Percentiles rank a stretch among this genome's conserved stretches.
Conservation (phyloP, 2,329 filamentous ascomycete species). For the Zasmidium angulare region DNA sequence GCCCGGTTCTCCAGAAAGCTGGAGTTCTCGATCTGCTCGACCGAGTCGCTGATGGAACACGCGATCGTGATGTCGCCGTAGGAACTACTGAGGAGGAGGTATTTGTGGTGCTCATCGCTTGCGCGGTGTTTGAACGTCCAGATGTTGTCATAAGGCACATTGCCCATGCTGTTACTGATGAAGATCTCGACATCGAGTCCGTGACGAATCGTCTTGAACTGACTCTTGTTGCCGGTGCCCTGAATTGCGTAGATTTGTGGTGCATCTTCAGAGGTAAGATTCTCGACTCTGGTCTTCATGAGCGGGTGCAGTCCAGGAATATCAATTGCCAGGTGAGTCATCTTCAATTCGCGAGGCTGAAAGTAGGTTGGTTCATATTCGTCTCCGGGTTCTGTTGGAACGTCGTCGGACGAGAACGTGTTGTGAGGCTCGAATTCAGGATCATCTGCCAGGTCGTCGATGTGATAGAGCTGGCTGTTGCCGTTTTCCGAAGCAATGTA, state of each 20-base stretch:
- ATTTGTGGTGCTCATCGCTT: conserved; percentile 83
- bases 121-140: conserved; percentile 91
- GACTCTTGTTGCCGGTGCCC: conserved; percentile 83
- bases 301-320: conserved; percentile 81
- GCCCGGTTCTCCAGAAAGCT: conserved; percentile 86
- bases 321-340: conserved; percentile 57
- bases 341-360: conserved; percentile 68
- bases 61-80: conserved; percentile 67
- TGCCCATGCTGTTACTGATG: conserved; percentile 30
- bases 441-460: conserved; percentile 94
- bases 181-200: conserved; percentile 83
- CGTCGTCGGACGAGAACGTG: conserved; percentile 43
- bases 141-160: conserved; percentile 51
- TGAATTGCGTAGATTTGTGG: conserved; percentile 95
- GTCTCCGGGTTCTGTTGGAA: conserved; percentile 72
- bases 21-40: conserved; percentile 92
- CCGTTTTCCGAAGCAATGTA: conserved; percentile 91
- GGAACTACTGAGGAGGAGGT: conserved; percentile 73
- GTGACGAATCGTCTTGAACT: conserved; percentile 88
- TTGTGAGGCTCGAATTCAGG: conserved; percentile 74
- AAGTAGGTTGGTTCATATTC: conserved; percentile 81
- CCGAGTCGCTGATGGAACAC: conserved; percentile 91
- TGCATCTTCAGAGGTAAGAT: conserved; percentile 86
- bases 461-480: conserved; percentile 93
- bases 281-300: conserved; percentile 87